A percentile compares a stretch with the other conserved stretches of the same genome.
Evolutionary conservation across 1,139 yeast species (phyloP).

Genomic region (Kurtzmaniella quercitrusa): DNA sequence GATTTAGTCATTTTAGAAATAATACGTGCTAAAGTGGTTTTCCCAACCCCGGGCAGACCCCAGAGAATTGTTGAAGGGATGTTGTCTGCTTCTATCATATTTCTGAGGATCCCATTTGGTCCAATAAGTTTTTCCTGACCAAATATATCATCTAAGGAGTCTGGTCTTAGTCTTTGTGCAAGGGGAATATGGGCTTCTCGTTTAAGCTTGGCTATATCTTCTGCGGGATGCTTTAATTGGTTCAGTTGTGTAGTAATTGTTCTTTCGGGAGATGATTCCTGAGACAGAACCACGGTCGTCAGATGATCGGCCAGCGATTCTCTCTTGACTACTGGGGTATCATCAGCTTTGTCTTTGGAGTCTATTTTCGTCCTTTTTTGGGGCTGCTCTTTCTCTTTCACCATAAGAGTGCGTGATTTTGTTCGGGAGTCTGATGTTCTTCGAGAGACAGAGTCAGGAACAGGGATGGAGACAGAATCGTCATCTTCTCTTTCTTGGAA

Average conservation of each 20-base stretch:
- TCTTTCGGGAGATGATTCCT: slow-evolving; percentile 8
- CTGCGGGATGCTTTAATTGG: slow-evolving; percentile 9
- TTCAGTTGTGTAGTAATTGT: too few relatives aligned
- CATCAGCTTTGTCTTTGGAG: slow-evolving; percentile 1
- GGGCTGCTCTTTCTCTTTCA: too few relatives aligned
- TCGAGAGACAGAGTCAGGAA: background rate
- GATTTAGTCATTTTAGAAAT: slow-evolving; percentile 52
- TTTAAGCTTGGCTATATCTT: slow-evolving; percentile 26
- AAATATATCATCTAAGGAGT: slow-evolving; percentile 64
- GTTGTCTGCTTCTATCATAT: slow-evolving; percentile 56
- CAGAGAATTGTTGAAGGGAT: slow-evolving; percentile 86
- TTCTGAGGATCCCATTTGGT: slow-evolving; percentile 63
- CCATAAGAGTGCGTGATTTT: too few relatives aligned
- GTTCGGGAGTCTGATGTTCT: background rate
- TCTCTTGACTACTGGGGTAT: background rate
- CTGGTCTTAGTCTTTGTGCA: slow-evolving; percentile 84
- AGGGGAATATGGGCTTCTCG: slow-evolving; percentile 61
- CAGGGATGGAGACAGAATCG: background rate
- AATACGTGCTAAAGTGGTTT: slow-evolving; percentile 71
- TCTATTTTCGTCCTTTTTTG: too few relatives aligned
- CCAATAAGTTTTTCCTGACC: slow-evolving; percentile 88
- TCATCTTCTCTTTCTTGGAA: background rate
- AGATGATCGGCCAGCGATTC: too few relatives aligned
- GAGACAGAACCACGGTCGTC: background rate
- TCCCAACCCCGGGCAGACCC: slow-evolving; percentile 98